Percentiles rank a stretch among this genome's conserved stretches.
Conservation (phyloP, 192 early-diverging fungal species). For the Coemansia biformis region DNA sequence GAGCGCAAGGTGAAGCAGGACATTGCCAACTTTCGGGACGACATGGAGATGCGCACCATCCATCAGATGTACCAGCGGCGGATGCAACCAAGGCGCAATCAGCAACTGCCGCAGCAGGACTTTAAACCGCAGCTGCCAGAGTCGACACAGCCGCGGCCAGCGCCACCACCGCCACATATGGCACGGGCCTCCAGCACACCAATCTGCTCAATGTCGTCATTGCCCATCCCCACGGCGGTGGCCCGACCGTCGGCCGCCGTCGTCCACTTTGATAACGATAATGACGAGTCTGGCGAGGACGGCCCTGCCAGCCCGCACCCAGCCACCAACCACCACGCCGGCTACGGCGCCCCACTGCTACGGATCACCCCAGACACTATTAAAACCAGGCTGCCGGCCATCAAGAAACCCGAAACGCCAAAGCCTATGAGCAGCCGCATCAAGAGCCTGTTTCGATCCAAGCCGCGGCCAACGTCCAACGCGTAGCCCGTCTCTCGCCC, state of each 20-base stretch:
- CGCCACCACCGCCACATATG: conserved; percentile 3
- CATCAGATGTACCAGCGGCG: conserved; percentile 40
- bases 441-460: conserved; percentile 36
- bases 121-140: no score
- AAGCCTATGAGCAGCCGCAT: conserved; percentile 31
- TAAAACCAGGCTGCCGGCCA: conserved; percentile 22
- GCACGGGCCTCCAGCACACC: conserved; percentile 19
- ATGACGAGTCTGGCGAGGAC: background rate
- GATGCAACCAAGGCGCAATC: conserved; percentile 1
- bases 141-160: background rate
- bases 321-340: background rate
- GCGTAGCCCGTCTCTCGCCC: background rate
- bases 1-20: conserved; percentile 35
- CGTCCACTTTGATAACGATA: conserved; percentile 16
- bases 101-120: background rate
- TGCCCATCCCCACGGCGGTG: background rate
- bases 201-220: background rate
- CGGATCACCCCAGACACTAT: conserved; percentile 17
- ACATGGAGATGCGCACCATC: conserved; percentile 31
- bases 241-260: conserved; percentile 13
- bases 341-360: background rate
- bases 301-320: no score
- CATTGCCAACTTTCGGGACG: conserved; percentile 27
- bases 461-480: conserved; percentile 21
- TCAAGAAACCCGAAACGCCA: conserved; percentile 22